A percentile compares a stretch with the other conserved stretches of the same genome.
These are phyloP conservation scores for Royoungia palumana DNA, from an alignment of 768 basidiomycete genomes.

Conservation along the genomic window DNA sequence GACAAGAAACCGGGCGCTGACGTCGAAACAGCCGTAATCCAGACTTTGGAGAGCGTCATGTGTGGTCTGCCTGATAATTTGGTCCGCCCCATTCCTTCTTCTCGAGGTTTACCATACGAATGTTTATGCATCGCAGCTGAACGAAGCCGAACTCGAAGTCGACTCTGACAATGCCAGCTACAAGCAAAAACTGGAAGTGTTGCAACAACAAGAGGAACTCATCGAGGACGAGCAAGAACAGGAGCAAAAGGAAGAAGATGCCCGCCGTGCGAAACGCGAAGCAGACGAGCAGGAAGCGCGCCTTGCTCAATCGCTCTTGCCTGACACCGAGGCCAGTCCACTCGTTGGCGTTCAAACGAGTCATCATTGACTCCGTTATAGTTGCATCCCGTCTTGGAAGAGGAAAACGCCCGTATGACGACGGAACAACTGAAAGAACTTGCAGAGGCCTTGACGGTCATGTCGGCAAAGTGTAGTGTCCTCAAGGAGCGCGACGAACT, in stretches of 20 bases:
- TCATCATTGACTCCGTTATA: slow-evolving; percentile 23
- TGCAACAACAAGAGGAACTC: slow-evolving; percentile 98
- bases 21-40: slow-evolving; percentile 75
- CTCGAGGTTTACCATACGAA: background rate
- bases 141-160: slow-evolving; percentile 95
- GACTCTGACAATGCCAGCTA: slow-evolving; percentile 91
- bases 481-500: slow-evolving; percentile 95
- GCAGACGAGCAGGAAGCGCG: slow-evolving; percentile 75
- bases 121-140: slow-evolving; percentile 55
- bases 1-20: slow-evolving; percentile 70
- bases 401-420: slow-evolving; percentile 91
- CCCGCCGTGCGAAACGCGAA: slow-evolving; percentile 81
- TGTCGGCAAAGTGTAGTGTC: slow-evolving; percentile 92
- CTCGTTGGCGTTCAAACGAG: background rate
- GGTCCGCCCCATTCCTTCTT: slow-evolving; percentile 45
- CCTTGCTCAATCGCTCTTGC: slow-evolving; percentile 77
- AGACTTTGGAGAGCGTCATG: slow-evolving; percentile 84
- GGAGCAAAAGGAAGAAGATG: slow-evolving; percentile 91
- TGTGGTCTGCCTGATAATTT: slow-evolving; percentile 91
- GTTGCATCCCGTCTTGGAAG: slow-evolving; percentile 59
- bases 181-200: slow-evolving; percentile 96
- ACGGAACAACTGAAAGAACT: slow-evolving; percentile 94
- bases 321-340: slow-evolving; percentile 77
- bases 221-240: slow-evolving; percentile 99
- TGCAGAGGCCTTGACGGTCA: slow-evolving; percentile 82